phyloP scores from a whole-genome alignment of 2,329 filamentous ascomycete genomes.

The Beauveria scarabaeidicola region DNA sequence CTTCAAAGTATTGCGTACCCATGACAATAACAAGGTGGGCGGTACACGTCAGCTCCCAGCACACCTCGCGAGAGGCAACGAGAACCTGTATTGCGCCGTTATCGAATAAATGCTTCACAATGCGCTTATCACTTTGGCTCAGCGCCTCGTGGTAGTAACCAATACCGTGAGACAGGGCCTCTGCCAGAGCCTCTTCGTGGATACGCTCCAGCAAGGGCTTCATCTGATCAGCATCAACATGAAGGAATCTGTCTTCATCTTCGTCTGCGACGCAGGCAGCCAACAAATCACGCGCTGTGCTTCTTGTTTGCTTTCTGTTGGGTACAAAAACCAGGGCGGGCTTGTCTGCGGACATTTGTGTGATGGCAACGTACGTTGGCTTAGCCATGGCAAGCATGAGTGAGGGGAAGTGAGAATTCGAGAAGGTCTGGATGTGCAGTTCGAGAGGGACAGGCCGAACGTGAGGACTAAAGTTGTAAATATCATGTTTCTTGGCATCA shows the following conservation, averaged over 20 bases:
- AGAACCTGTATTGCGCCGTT: constrained; percentile 86
- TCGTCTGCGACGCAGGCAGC: constrained; percentile 83
- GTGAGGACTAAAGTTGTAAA: constrained; percentile 96
- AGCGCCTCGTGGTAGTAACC: constrained; percentile 97
- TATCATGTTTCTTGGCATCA: constrained; percentile 93
- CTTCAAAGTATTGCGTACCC: constrained; percentile 97
- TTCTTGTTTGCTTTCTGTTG: constrained; percentile 83
- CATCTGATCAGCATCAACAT: constrained; percentile 75
- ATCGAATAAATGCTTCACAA: constrained; percentile 85
- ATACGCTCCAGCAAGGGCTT: constrained; percentile 72
- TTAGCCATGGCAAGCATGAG: constrained; percentile 98
- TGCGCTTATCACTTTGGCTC: constrained; percentile 79
- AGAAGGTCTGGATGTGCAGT: constrained; percentile 90
- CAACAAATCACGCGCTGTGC: constrained; percentile 78
- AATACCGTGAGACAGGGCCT: constrained; percentile 86
- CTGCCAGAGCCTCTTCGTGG: constrained; percentile 77
- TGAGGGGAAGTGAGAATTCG: constrained; percentile 92
- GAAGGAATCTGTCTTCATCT: constrained; percentile 87
- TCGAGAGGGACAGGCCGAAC: constrained; percentile 83
- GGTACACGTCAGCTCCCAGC: constrained; percentile 85
- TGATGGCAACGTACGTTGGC: constrained; percentile 81
- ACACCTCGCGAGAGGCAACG: constrained; percentile 70
- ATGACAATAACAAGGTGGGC: constrained; percentile 92
- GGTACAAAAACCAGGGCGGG: constrained; percentile 89
- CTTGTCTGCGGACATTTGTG: constrained; percentile 80